Base-by-base conservation (phyloP, 106 monocot genomes). In the Dendrobium officinale region DNA sequence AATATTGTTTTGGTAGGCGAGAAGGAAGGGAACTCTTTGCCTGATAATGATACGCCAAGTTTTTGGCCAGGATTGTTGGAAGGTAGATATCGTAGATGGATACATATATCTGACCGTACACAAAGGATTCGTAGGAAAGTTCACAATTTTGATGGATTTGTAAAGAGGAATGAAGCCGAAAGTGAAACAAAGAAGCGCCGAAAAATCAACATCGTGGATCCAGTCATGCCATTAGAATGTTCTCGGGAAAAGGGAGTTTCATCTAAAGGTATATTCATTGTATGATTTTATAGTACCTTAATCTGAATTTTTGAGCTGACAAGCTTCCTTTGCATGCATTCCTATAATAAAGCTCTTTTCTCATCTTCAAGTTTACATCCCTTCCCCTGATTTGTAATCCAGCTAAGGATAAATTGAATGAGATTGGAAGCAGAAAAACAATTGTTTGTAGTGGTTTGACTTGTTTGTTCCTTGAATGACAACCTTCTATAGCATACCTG, bases 31-130 rank as follows among this genome's bases (percentile, higher is more conserved):
- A 55, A 80, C 27, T 77, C 77, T 27, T 80, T 77, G 15, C 42
- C 83, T 49, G 87, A 92, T 80, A 89, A 80, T 55, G 91, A 93
- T 75, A 81, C 77, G 11, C 72, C 88, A 17, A 74, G 43, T 61
- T 92, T 90, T 77, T 96, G 96, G 96, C 83, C 90, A 72, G 80
- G 75, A 66, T 82, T 96, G 45, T 79, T 96, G 48, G 87, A 90
- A 10, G 86, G 85, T 27, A 87, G 85, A 83, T 75, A 72, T 84
- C 88, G 86, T 44, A 84, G 80, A 2, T 96, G 96, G 96, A 84
- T 67, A 68, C 88, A 85, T 80, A 58, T 90, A 73, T 75, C 84
- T 80, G 86, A 79, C 8, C 75, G 78, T 79, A 84, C 84, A 31
- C 91, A 87, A 58, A 85, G 89, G 78, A 81, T 29, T 47, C 85